Base-by-base conservation (phyloP, 2,329 filamentous ascomycete species). In the Aureobasidium sp. region DNA sequence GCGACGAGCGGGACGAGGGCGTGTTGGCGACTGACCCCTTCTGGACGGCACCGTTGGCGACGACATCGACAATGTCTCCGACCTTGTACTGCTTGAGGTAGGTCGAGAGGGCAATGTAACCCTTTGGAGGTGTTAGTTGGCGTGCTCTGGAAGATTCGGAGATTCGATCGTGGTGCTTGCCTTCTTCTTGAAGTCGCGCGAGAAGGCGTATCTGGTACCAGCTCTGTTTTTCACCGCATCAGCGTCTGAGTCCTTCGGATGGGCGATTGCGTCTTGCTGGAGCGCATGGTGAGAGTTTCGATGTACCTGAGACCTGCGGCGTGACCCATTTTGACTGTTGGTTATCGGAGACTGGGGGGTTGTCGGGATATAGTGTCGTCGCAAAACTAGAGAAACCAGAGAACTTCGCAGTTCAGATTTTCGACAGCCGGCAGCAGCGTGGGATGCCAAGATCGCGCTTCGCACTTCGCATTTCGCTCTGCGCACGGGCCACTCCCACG, bases 11-110 rank as follows among this genome's bases (percentile, higher is more conserved):
- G 26, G 10, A 47, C 29, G 42, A 27, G 42, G 42, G 52, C 39
- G 20, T 37, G 53, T 44, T 23, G 46, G 57, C 60, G 50, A 82
- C 87, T 87, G 83, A 94, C 89, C 91, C 92, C 87, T 96, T 96
- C 84, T 96, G 92, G 69, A 95, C 89, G 76, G 91, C 94, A 88
- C 92, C 94, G 84, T 99, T 97, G 77, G 89, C 90, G 82, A 96
- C 95, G 79, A 99, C 91, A 79, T 99, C 94, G 76, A 99, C 94
- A 73, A 97, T 97, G 77, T 99, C 94, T 79, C 94, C 94, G 76
- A 99, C 94, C 87, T 88, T 91, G 89, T 95, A 97, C 77, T 90
- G 85, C 79, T 87, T 87, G 75, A 99, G 84, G 86, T 97, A 99
- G 77, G 93, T 97, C 73, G 88, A 91, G 76, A 97, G 84, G 74